phyloP scores from a whole-genome alignment of 192 early-diverging fungal species.

The Backusella tarrabulga region DNA sequence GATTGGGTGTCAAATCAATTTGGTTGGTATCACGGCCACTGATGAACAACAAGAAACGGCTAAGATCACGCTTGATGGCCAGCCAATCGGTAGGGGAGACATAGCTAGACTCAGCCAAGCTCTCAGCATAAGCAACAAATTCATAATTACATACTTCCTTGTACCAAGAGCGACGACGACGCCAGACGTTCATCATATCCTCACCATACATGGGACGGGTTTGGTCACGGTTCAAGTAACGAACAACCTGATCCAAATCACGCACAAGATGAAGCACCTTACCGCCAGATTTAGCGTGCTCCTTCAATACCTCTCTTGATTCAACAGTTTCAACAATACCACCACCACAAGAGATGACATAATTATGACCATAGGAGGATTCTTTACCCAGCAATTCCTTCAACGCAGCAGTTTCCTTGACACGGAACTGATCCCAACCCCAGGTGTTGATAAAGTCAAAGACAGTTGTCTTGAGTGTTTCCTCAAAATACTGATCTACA shows the following conservation, averaged over 20 bases:
- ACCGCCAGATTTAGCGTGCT: conserved; percentile 53
- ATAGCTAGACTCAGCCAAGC: conserved; percentile 36
- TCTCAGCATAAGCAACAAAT: conserved; percentile 57
- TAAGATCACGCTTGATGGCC: conserved; percentile 75
- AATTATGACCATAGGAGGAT: conserved; percentile 48
- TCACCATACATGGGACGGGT: conserved; percentile 83
- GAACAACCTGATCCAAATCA: conserved; percentile 78
- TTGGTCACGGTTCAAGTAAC: conserved; percentile 76
- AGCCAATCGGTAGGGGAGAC: conserved; percentile 60
- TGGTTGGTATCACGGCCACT: conserved; percentile 43
- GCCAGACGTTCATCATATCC: conserved; percentile 79
- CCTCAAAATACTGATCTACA: conserved; percentile 84
- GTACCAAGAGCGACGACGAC: conserved; percentile 75
- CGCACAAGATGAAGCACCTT: conserved; percentile 80
- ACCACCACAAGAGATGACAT: conserved; percentile 91
- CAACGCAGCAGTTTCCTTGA: conserved; percentile 73
- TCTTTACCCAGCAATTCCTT: conserved; percentile 50
- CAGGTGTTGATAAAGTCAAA: conserved; percentile 70
- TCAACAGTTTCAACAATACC: conserved; percentile 86
- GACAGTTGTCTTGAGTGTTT: conserved; percentile 67
- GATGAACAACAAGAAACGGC: conserved; percentile 66
- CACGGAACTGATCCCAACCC: conserved; percentile 89
- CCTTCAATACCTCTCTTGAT: conserved; percentile 65
- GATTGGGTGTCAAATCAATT: conserved; percentile 28
- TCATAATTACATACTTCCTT: conserved; percentile 78